A percentile compares a stretch with the other conserved stretches of the same genome.
Conservation (phyloP, 1,284 basidiomycete genomes). For the Thelephora terrestris region DNA sequence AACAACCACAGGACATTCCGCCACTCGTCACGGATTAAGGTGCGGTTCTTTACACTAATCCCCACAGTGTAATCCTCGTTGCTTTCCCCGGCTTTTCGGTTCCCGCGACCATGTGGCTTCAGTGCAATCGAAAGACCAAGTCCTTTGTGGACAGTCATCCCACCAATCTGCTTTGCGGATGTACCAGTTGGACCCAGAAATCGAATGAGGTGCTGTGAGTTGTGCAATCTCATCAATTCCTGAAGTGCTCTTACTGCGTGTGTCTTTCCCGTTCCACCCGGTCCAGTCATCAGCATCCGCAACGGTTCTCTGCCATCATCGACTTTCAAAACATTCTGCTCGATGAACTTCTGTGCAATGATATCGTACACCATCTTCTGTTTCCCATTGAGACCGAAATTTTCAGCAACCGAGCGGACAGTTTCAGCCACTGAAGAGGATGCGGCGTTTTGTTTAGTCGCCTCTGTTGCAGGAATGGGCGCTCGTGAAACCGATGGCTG, state of each 20-base stretch:
- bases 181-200: constrained; percentile 21
- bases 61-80: constrained; percentile 5
- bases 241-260: constrained; percentile 18
- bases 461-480: no score
- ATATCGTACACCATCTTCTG: neutral
- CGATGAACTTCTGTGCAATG: no score
- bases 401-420: no score
- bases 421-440: no score
- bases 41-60: constrained; percentile 1
- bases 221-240: constrained; percentile 14
- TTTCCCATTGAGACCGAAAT: neutral
- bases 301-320: constrained; percentile 7
- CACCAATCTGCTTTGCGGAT: constrained; percentile 18
- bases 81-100: constrained; percentile 7
- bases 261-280: no score
- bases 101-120: constrained; percentile 6
- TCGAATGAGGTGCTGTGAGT: constrained; percentile 13
- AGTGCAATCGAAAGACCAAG: constrained; percentile 7
- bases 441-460: no score
- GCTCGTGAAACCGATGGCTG: no score
- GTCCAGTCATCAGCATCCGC: constrained; percentile 16
- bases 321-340: no score
- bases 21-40: constrained; percentile 6
- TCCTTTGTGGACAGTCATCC: constrained; percentile 18
- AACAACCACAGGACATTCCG: constrained; percentile 7